Conservation (phyloP, 441 rosid genomes). For the Adansonia rubrostipa region DNA sequence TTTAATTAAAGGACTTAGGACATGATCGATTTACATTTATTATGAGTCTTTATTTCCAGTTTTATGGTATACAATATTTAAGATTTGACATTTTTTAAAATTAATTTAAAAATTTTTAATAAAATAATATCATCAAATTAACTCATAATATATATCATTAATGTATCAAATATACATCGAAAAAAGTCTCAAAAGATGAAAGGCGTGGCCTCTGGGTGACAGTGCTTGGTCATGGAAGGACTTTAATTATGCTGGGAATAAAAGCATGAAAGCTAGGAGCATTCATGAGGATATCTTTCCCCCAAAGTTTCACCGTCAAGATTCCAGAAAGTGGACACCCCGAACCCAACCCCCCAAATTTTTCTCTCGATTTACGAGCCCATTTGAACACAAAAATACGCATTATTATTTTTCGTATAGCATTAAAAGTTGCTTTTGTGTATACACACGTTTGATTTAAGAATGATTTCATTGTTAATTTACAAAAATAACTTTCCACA, state of each 20-base stretch:
- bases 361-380: constrained; percentile 4
- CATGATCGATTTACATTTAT: too few relatives aligned
- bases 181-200: too few relatives aligned
- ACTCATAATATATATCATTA: too few relatives aligned
- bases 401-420: background rate
- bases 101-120: too few relatives aligned
- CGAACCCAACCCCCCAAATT: background rate
- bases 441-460: constrained; percentile 6
- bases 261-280: constrained; percentile 36
- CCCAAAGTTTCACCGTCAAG: constrained; percentile 43
- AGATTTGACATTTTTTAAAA: too few relatives aligned
- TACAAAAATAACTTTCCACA: background rate
- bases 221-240: constrained; percentile 52
- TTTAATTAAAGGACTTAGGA: too few relatives aligned
- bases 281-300: constrained; percentile 45
- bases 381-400: background rate
- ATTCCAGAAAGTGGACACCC: constrained; percentile 29
- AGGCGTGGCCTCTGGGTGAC: constrained; percentile 25
- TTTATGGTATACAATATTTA: too few relatives aligned
- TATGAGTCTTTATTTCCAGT: too few relatives aligned
- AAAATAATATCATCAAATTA: too few relatives aligned
- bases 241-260: constrained; percentile 40
- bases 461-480: background rate
- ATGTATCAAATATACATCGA: too few relatives aligned
- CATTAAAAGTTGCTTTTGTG: background rate